These are phyloP conservation scores for Wickerhamiella brachini DNA, from an alignment of 805 yeast genomes.

Conservation along the genomic window DNA sequence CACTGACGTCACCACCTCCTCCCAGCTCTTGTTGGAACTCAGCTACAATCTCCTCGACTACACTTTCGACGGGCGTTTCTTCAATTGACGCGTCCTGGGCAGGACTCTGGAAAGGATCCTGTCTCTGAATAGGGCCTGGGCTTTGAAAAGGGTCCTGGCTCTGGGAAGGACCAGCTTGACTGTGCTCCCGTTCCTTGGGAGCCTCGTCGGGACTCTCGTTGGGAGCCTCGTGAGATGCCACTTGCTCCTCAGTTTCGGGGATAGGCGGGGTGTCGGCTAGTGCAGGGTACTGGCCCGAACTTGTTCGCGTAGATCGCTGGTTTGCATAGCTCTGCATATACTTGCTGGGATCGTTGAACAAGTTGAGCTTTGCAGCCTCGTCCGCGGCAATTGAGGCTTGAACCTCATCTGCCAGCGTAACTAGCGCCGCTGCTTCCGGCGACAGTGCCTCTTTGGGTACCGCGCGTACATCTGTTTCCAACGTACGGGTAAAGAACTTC, in stretches of 20 bases:
- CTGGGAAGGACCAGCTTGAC: no score
- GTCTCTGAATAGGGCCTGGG: no score
- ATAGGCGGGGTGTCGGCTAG: not conserved
- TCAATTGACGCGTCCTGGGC: no score
- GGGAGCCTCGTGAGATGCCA: no score
- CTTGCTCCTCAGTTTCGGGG: no score
- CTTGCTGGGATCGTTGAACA: not conserved
- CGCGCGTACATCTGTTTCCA: constrained; percentile 3
- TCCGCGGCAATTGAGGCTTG: not conserved
- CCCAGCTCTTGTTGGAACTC: not conserved
- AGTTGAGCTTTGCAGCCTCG: not conserved
- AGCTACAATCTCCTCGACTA: no score
- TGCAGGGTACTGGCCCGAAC: not conserved
- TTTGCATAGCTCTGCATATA: not conserved
- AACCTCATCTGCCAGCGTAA: not conserved
- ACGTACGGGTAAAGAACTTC: constrained; percentile 3
- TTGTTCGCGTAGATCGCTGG: not conserved
- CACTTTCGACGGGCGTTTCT: no score
- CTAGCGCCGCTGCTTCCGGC: not conserved
- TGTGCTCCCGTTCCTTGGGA: no score
- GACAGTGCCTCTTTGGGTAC: not conserved
- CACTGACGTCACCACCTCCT: not conserved
- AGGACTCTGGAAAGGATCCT: no score
- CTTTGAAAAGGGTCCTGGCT: no score
- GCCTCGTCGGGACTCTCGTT: no score